Evolutionary conservation across 257 asterid genomes (phyloP).

Genomic region (Linderniella brevidens): DNA sequence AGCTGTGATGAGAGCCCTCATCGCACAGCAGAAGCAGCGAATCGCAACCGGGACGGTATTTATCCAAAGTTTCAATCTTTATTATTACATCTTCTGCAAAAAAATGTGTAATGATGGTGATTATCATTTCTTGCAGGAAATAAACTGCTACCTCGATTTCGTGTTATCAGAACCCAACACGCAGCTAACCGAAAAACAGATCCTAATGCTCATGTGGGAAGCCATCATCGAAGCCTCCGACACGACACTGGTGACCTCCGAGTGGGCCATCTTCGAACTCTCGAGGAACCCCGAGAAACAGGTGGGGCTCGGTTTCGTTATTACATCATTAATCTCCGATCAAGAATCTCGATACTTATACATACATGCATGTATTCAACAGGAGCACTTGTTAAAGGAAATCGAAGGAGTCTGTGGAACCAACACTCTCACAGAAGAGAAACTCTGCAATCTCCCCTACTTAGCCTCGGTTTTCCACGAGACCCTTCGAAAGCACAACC

Average conservation of each 20-base stretch:
- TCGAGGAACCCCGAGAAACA: constrained; percentile 53
- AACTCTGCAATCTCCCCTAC: constrained; percentile 56
- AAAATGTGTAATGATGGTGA: not conserved
- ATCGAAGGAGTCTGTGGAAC: constrained; percentile 45
- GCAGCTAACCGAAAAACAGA: constrained; percentile 48
- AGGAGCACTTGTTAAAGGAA: constrained; percentile 33
- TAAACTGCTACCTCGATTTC: constrained; percentile 48
- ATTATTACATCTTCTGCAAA: not conserved
- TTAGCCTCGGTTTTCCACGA: constrained; percentile 78
- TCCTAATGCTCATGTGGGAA: constrained; percentile 71
- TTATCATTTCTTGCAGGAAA: constrained; percentile 23
- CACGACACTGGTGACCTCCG: constrained; percentile 51
- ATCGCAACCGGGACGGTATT: constrained; percentile 54
- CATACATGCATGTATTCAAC: constrained; percentile 10
- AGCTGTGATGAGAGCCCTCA: constrained; percentile 59
- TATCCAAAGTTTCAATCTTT: not conserved
- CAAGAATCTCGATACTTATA: not conserved
- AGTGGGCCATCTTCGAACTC: constrained; percentile 92
- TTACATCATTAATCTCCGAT: not conserved
- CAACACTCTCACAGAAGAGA: constrained; percentile 41
- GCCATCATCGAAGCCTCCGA: constrained; percentile 75
- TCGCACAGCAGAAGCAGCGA: constrained; percentile 35
- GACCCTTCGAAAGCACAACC: constrained; percentile 62
- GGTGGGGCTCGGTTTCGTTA: constrained; percentile 22
- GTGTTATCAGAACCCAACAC: constrained; percentile 37